Evolutionary conservation across 208 protist genomes (phyloP), one percentile per base, ranked within the genome.

Genomic region (Trypanosoma melophagium): DNA sequence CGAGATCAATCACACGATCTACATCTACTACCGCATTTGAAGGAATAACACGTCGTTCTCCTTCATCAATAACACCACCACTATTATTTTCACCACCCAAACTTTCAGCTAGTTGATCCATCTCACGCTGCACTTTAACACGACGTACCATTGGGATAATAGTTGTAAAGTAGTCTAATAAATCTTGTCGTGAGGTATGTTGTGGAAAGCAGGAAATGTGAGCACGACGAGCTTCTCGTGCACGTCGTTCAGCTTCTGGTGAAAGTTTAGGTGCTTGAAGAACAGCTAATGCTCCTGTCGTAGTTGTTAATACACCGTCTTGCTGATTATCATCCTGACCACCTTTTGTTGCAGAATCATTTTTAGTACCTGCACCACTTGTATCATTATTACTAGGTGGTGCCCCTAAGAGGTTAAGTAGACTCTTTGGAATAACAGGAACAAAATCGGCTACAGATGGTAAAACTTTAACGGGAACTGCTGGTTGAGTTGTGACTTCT

Each of bases 391-490:
- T 42, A 53, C 53, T 72, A 56, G 69, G 47, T 28, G 60, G 70
- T 4, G 57, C 59, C 41, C 49, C 60, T 5, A 76, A 57, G 17
- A 76, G 56, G 7, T 56, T 41, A 16, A 79, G 17, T 13, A 75
- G 53, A 49, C 73, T 79, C 42, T 76, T 79, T 38, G 78, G 78
- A 67, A 80, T 76, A 60, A 80, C 78, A 38, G 78, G 78, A 21
- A 83, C 69, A 73, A 95, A 95, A 45, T 91, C 82, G 0, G 86
- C 84, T 7, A 95, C 89, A 7, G 89, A 92, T 0, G 83, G 79
- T 44, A 87, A 69, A 42, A 63, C 45, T 55, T 56, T 70, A 21
- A 60, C 14, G 63, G 73, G 49, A 17, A 35, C 60, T 53, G 51
- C 28, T 68, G 55, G 53, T 31, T 44, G 44, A 31, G 58, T 3